A percentile compares a stretch with the other conserved stretches of the same genome.
Evolutionary conservation across 2,329 filamentous ascomycete species (phyloP).

Genomic region (Herpotrichia juniperi): DNA sequence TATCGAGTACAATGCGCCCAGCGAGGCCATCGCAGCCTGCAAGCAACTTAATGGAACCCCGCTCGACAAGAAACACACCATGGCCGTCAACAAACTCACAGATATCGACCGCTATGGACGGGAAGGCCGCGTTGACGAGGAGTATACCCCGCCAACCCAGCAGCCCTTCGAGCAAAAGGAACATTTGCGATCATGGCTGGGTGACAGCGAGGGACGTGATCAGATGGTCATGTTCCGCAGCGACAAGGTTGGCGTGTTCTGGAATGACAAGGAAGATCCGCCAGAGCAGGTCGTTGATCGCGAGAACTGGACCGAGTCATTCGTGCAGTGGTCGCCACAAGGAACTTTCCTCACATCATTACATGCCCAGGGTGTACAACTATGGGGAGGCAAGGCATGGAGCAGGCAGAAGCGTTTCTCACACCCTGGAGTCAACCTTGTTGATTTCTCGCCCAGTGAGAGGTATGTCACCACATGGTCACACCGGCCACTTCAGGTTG

Average conservation of each 20-base stretch:
- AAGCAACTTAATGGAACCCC: conserved; percentile 85
- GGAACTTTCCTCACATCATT: conserved; percentile 95
- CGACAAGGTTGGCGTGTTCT: conserved; percentile 92
- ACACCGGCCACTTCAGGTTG: conserved; percentile 87
- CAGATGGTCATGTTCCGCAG: conserved; percentile 95
- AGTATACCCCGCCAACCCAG: conserved; percentile 81
- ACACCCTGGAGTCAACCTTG: conserved; percentile 92
- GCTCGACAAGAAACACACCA: conserved; percentile 95
- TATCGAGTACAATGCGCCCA: conserved; percentile 90
- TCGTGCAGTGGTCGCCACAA: conserved; percentile 96
- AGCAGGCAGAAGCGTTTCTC: conserved; percentile 89
- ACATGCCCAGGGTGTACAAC: conserved; percentile 93
- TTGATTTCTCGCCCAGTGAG: conserved; percentile 93
- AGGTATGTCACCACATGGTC: conserved; percentile 98
- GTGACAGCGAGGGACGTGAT: conserved; percentile 86
- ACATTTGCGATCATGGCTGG: conserved; percentile 91
- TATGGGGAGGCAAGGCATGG: conserved; percentile 94
- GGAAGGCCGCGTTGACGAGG: conserved; percentile 91
- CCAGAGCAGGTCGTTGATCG: conserved; percentile 91
- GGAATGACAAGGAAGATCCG: conserved; percentile 94
- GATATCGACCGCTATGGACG: conserved; percentile 96
- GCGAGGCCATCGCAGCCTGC: conserved; percentile 86
- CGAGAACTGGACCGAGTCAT: conserved; percentile 96
- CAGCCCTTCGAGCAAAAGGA: conserved; percentile 90
- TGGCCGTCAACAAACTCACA: conserved; percentile 96